These are phyloP conservation scores for Tricholoma bakamatsutake DNA, from an alignment of 768 basidiomycete genomes.

Conservation along the genomic window DNA sequence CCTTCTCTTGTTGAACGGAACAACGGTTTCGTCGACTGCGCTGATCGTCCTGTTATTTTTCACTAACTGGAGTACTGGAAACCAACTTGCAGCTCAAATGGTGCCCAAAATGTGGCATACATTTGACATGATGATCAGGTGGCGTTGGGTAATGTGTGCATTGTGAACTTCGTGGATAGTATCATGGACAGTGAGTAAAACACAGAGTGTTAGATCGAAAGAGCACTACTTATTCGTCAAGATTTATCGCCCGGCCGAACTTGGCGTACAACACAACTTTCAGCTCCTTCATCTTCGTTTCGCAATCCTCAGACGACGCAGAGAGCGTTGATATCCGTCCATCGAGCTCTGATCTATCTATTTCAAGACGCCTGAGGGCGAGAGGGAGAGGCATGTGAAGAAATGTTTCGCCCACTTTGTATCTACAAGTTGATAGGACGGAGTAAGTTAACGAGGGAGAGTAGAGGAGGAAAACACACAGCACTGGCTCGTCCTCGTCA, in stretches of 20 bases:
- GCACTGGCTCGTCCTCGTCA: slow-evolving; percentile 74
- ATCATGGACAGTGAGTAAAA: not conserved
- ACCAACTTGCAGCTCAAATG: no score
- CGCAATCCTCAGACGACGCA: slow-evolving; percentile 54
- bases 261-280: slow-evolving; percentile 82
- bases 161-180: not conserved
- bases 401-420: slow-evolving; percentile 88
- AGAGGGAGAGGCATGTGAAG: slow-evolving; percentile 66
- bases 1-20: no score
- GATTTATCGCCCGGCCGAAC: slow-evolving; percentile 89
- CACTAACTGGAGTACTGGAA: no score
- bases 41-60: no score
- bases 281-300: slow-evolving; percentile 72
- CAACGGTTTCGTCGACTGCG: no score
- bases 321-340: slow-evolving; percentile 46
- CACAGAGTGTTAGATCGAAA: not conserved
- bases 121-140: no score
- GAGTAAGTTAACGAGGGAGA: not conserved
- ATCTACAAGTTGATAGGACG: slow-evolving; percentile 41
- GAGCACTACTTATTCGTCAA: slow-evolving; percentile 57
- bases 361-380: slow-evolving; percentile 68
- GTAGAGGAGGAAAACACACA: slow-evolving; percentile 41
- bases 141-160: no score
- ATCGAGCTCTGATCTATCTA: slow-evolving; percentile 57
- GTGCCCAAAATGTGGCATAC: no score